These are phyloP conservation scores for Solanum etuberosum DNA, from an alignment of 257 asterid genomes.

Conservation along the genomic window DNA sequence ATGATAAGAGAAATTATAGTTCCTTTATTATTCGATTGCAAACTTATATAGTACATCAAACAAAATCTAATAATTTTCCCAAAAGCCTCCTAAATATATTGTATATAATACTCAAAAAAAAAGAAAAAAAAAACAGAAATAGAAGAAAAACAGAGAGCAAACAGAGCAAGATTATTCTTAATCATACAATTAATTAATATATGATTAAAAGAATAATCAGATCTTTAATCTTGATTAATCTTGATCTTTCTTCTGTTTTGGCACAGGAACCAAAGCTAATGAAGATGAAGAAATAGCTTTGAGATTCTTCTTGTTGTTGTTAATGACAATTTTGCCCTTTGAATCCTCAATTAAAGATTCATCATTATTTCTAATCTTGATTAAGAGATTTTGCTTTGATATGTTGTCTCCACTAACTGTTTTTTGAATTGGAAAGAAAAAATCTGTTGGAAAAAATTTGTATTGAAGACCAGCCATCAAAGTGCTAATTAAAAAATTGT, in stretches of 20 bases:
- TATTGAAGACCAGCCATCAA: slow-evolving; percentile 55
- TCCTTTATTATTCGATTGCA: not conserved
- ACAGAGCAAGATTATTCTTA: not conserved
- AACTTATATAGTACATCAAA: not conserved
- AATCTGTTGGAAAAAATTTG: slow-evolving; percentile 51
- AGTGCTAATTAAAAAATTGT: not conserved
- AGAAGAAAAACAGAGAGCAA: not conserved
- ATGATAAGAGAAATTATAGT: not conserved
- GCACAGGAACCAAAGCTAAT: slow-evolving; percentile 12
- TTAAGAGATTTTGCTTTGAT: slow-evolving; percentile 15
- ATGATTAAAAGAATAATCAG: not conserved
- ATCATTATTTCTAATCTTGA: slow-evolving; percentile 13
- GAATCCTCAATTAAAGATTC: slow-evolving; percentile 13
- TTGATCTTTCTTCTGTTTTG: slow-evolving; percentile 8
- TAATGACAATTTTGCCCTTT: not conserved
- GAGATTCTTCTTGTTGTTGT: slow-evolving; percentile 15
- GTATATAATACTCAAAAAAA: not conserved
- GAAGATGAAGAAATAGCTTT: slow-evolving; percentile 18
- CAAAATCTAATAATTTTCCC: not conserved
- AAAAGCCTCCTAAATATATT: not conserved
- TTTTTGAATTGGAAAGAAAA: slow-evolving; percentile 31
- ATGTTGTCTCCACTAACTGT: slow-evolving; percentile 10
- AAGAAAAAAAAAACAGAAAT: not conserved
- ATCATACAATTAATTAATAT: not conserved
- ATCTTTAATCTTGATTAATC: not conserved